phyloP scores from a whole-genome alignment of 805 yeast genomes.

The Saccharomycopsis microspora region DNA sequence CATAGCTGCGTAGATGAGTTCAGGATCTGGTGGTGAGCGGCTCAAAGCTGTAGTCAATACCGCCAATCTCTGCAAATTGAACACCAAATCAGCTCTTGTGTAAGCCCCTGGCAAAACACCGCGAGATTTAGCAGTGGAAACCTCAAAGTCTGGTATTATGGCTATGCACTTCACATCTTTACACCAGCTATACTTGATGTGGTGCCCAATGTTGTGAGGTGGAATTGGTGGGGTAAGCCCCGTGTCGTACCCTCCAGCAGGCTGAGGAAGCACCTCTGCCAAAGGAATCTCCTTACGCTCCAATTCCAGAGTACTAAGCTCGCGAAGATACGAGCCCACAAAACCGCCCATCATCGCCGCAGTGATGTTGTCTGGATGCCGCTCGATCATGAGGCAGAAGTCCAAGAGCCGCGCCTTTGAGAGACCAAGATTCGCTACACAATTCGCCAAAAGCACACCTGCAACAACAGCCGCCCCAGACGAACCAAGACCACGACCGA shows the following conservation, averaged over 20 bases:
- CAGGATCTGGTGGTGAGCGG: conserved; percentile 71
- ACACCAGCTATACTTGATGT: conserved; percentile 77
- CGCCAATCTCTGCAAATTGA: conserved; percentile 88
- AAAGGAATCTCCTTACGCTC: conserved; percentile 75
- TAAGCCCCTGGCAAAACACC: conserved; percentile 79
- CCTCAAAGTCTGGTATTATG: conserved; percentile 88
- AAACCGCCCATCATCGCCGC: conserved; percentile 99
- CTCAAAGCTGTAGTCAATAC: conserved; percentile 87
- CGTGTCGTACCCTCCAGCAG: conserved; percentile 58
- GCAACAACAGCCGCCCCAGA: conserved; percentile 98
- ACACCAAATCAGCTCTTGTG: conserved; percentile 71
- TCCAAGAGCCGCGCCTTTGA: conserved; percentile 79
- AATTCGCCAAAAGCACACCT: conserved; percentile 85
- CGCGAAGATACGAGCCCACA: conserved; percentile 88
- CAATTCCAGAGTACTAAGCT: conserved; percentile 58
- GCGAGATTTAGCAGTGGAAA: conserved; percentile 84
- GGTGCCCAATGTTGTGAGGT: conserved; percentile 79
- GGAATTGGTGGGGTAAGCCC: conserved; percentile 71
- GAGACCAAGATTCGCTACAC: conserved; percentile 62
- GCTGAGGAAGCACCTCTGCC: conserved; percentile 71
- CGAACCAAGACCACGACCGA: conserved; percentile 95
- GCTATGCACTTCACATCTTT: conserved; percentile 77
- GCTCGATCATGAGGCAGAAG: conserved; percentile 91
- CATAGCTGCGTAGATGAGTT: conserved; percentile 86
- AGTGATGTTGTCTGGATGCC: conserved; percentile 97